Base-by-base conservation (phyloP, 169 alveolate genomes). In the Blepharisma undulans region DNA sequence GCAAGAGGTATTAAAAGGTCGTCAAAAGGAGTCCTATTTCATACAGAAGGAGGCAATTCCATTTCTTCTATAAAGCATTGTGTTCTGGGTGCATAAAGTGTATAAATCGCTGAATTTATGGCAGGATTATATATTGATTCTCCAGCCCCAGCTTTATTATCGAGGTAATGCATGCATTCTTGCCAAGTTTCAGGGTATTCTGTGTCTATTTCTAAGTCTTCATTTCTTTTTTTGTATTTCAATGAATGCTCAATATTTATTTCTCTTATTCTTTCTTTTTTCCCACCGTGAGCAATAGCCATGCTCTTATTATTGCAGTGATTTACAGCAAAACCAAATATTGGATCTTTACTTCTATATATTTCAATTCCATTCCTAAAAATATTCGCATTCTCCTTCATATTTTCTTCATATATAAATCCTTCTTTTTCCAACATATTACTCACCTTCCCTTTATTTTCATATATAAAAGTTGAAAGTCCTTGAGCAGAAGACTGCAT, bases 111-210 rank as follows among this genome's bases (percentile, higher is more conserved):
- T 22, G 89, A 22, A 60, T 33, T 82, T 60, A 82, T 34, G 10
- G 89, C 22, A 2, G 89, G 89, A 59, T 60, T 82, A 78, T 48
- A 60, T 16, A 82, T 34, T 0, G 10, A 60, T 18, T n/a, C 89
- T 36, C 36, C 78, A 10, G 33, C 16, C 1, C 78, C 34, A 2
- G 10, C 14, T 7, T 25, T 10, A 82, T 32, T 5, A 22, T 33
- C 89, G n/a, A n/a, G 36, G 2, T 72, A 48, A 29, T 72, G 80
- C 5, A 86, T 14, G 14, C 90, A 60, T 66, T 86, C 72, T 18
- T 27, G 27, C 59, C 72, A 86, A 3, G 84, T 30, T 25, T 86
- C 90, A n/a, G 82, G 80, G 84, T 86, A 82, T 27, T 86, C 90
- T 25, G n/a, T 25, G 21, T 60, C 72, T 32, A 86, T 27, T 33